Conservation (phyloP, 1,139 yeast genomes). For the Blastobotrys capitulatus region DNA sequence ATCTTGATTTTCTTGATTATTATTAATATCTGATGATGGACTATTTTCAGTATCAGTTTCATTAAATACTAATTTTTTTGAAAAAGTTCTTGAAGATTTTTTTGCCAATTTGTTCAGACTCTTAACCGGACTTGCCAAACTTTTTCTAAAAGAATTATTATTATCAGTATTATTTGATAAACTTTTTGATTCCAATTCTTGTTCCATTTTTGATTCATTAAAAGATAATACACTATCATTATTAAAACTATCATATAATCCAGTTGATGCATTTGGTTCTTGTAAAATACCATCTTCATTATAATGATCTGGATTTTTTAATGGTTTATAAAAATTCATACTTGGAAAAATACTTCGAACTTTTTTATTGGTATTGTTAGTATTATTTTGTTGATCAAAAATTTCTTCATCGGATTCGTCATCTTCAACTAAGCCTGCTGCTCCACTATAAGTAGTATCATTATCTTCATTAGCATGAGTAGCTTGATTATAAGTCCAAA, state of each 20-base stretch:
- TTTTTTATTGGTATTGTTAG: neutral
- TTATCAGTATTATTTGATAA: slow-evolving; percentile 3
- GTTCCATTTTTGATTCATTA: slow-evolving; percentile 10
- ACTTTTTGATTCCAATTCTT: slow-evolving; percentile 11
- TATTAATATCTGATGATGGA: neutral
- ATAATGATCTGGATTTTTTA: slow-evolving; percentile 10
- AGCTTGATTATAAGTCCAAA: slow-evolving; percentile 9
- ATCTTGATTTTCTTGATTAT: neutral
- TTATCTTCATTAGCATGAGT: neutral
- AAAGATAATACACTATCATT: slow-evolving; percentile 9
- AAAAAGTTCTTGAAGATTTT: slow-evolving; percentile 22
- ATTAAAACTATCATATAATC: slow-evolving; percentile 10
- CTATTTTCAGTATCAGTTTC: neutral
- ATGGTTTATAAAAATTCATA: slow-evolving; percentile 16
- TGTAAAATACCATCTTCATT: slow-evolving; percentile 2
- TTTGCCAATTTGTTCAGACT: slow-evolving; percentile 12
- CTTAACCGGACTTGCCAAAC: slow-evolving; percentile 16
- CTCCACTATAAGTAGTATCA: slow-evolving; percentile 6
- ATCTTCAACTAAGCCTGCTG: slow-evolving; percentile 9
- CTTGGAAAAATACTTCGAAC: slow-evolving; percentile 17
- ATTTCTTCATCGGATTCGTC: slow-evolving; percentile 11
- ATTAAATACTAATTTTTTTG: slow-evolving; percentile 21
- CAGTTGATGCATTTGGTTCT: neutral
- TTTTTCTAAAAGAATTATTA: slow-evolving; percentile 10
- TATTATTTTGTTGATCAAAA: neutral